Conservation (phyloP, 768 basidiomycete genomes). For the Imleria badia region DNA sequence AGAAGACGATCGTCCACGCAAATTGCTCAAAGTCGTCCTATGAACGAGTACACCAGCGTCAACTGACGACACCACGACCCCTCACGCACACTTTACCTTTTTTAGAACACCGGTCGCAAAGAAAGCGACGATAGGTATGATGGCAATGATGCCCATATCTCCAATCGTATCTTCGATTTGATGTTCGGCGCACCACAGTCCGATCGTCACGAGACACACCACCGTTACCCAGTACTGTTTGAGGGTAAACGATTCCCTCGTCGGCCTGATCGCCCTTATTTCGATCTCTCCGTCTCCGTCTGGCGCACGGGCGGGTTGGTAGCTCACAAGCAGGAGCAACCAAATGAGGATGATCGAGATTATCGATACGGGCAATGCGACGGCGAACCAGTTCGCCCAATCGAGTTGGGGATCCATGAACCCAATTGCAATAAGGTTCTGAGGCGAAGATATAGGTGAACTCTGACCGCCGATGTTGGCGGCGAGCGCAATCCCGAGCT, state of each 20-base stretch:
- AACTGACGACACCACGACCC: not conserved
- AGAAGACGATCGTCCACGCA: constrained; percentile 91
- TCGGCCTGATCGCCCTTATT: constrained; percentile 82
- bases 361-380: constrained; percentile 87
- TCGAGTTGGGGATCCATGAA: constrained; percentile 83
- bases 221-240: constrained; percentile 91
- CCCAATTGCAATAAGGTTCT: constrained; percentile 92
- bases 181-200: constrained; percentile 87
- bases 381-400: constrained; percentile 93
- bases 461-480: constrained; percentile 98
- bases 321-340: constrained; percentile 82
- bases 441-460: constrained; percentile 96
- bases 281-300: constrained; percentile 76
- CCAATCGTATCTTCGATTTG: constrained; percentile 74
- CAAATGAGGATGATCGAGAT: constrained; percentile 90
- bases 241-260: constrained; percentile 73
- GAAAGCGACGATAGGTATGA: constrained; percentile 90
- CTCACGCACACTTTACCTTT: constrained; percentile 56
- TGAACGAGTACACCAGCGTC: not conserved
- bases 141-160: constrained; percentile 97
- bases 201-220: constrained; percentile 83
- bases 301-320: constrained; percentile 69
- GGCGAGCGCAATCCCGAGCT: constrained; percentile 97
- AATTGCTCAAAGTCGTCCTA: constrained; percentile 96
- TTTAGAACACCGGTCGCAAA: constrained; percentile 92